These are phyloP conservation scores for Globisporangium viniferum DNA, from an alignment of 352 stramenopile genomes.

Conservation along the genomic window DNA sequence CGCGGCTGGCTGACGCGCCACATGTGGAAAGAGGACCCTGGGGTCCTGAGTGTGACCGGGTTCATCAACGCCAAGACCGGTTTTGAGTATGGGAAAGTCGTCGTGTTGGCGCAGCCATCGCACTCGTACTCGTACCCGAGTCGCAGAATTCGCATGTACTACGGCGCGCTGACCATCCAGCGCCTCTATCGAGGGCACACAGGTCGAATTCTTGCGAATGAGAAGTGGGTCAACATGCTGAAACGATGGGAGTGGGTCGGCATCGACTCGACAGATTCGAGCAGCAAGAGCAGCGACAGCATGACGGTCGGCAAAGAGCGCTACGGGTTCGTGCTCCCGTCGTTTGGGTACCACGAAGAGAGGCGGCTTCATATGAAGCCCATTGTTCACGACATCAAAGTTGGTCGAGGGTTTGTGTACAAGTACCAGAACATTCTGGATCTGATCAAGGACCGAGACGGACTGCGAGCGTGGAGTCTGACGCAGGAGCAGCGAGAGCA, in stretches of 20 bases:
- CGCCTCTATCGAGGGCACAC: slow-evolving; percentile 46
- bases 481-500: slow-evolving; percentile 33
- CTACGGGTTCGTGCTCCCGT: slow-evolving; percentile 60
- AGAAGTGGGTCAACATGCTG: slow-evolving; percentile 67
- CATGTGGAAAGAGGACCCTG: slow-evolving; percentile 64
- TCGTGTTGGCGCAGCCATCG: slow-evolving; percentile 35
- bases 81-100: slow-evolving; percentile 46
- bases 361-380: slow-evolving; percentile 45
- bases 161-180: slow-evolving; percentile 39
- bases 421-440: slow-evolving; percentile 73
- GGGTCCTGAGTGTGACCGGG: slow-evolving; percentile 29
- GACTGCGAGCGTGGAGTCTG: slow-evolving; percentile 57
- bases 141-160: slow-evolving; percentile 37
- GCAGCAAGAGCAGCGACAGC: slow-evolving; percentile 36
- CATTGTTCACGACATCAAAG: slow-evolving; percentile 33
- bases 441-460: slow-evolving; percentile 60
- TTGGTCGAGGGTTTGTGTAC: slow-evolving; percentile 53
- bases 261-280: slow-evolving; percentile 29
- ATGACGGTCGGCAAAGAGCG: slow-evolving; percentile 51
- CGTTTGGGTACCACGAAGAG: slow-evolving; percentile 42
- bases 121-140: slow-evolving; percentile 58
- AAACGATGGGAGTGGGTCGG: slow-evolving; percentile 73
- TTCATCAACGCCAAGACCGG: slow-evolving; percentile 40
- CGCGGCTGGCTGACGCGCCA: slow-evolving; percentile 65
- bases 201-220: slow-evolving; percentile 55